These are phyloP conservation scores for Deinandra increscens DNA, from an alignment of 129 eudicot genomes.

Conservation along the genomic window DNA sequence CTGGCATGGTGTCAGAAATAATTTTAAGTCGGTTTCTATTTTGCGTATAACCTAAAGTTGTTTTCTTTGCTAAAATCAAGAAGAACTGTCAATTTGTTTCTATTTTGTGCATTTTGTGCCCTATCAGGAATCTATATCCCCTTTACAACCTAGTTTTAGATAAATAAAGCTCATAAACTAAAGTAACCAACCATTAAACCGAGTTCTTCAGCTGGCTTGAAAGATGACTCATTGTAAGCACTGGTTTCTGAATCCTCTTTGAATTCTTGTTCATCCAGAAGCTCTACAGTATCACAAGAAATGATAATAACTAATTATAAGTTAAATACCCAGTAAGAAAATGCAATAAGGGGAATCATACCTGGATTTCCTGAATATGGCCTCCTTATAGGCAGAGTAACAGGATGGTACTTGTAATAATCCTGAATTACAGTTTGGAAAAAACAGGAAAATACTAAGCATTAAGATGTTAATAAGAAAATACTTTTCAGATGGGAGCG, in stretches of 20 bases:
- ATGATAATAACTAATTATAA: not conserved
- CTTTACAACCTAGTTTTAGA: not conserved
- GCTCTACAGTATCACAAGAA: conserved; percentile 39
- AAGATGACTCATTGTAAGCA: conserved; percentile 40
- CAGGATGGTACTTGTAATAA: conserved; percentile 73
- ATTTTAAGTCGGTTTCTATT: not conserved
- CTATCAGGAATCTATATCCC: not conserved
- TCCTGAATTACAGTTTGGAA: conserved; percentile 43
- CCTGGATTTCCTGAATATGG: conserved; percentile 97
- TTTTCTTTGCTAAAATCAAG: not conserved
- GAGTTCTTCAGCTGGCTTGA: conserved; percentile 59
- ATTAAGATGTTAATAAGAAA: not conserved
- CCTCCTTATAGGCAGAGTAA: conserved; percentile 73
- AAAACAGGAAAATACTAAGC: not conserved
- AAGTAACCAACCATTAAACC: conserved; percentile 64
- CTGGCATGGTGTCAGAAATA: not conserved
- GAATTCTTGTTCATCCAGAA: conserved; percentile 74
- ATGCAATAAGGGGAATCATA: conserved; percentile 18
- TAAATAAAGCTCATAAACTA: not conserved
- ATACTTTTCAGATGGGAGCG: not conserved
- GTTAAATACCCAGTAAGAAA: conserved; percentile 1
- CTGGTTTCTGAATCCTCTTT: conserved; percentile 44
- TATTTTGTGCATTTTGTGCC: not conserved
- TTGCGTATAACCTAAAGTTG: not conserved
- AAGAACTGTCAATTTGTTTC: not conserved